Evolutionary conservation across 176 grass and related monocot species (phyloP), one percentile per base, ranked within the genome.

Genomic region (Musa beccarii): DNA sequence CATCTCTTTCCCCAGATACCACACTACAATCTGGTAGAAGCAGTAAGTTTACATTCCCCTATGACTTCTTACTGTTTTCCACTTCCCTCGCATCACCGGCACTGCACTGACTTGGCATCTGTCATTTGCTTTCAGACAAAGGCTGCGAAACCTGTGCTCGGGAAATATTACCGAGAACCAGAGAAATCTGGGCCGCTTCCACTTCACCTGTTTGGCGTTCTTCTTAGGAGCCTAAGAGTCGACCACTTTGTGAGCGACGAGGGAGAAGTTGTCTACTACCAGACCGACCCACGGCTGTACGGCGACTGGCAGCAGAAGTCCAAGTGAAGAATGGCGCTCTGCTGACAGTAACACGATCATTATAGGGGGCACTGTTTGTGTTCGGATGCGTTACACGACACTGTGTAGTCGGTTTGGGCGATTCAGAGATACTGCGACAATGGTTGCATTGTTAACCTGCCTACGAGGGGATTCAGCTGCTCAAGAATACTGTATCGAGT

Each of bases 221-320:
- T 98, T 10, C 78, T 93, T 67, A 87, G 86, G 59, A 98, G 94
- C 70, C 76, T 98, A 63, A 85, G 94, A 79, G 71, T 87, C 8
- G 90, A 93, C 54, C 94, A 93, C 72, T 93, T 93, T 26, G 94
- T 98, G 11, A 91, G 94, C 34, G 94, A 98, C 64, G 84, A 84
- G 1, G 90, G 90, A 24, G 84, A 93, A 55, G 87, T 91, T 11
- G 90, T 93, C 77, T 93, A 84, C 81, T 97, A 97, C 83, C 90
- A 93, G 68, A 84, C 87, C 12, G 92, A 96, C 53, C 81, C 79
- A 65, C 68, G 83, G 20, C 68, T 79, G 51, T 78, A 19, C 5
- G 66, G 5, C 25, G 70, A 67, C 57, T 12, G 54, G 54, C 64
- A 72, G 51, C 21, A 80, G 1, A 66, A 80, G 43, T 79, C 29